Evolutionary conservation across 2,329 filamentous ascomycete species (phyloP).

Genomic region (Fusarium nodosum): DNA sequence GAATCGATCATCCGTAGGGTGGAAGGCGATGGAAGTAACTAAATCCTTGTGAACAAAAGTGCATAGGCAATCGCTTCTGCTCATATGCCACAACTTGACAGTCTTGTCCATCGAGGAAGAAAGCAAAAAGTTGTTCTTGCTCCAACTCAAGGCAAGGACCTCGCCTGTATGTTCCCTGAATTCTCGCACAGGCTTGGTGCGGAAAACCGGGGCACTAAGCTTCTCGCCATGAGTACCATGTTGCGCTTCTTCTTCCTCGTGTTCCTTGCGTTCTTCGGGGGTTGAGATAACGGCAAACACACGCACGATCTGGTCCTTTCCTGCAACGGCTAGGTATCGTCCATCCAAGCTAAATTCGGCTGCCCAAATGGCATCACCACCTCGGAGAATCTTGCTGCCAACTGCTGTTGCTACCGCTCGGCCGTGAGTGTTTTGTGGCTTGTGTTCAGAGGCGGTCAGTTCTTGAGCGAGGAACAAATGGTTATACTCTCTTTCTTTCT

Average conservation of each 20-base stretch:
- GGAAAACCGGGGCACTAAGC: constrained; percentile 91
- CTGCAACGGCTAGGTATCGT: constrained; percentile 90
- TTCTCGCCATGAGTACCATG: constrained; percentile 63
- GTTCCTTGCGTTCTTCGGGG: constrained; percentile 79
- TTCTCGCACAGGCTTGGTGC: constrained; percentile 80
- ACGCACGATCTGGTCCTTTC: constrained; percentile 86
- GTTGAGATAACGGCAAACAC: constrained; percentile 91
- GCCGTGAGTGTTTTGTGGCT: constrained; percentile 48
- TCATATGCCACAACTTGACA: constrained; percentile 93
- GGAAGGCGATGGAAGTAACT: constrained; percentile 94
- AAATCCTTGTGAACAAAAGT: constrained; percentile 96
- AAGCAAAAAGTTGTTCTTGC: constrained; percentile 97
- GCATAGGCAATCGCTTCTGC: constrained; percentile 85
- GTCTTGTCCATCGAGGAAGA: constrained; percentile 99
- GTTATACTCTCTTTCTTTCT: constrained; percentile 85
- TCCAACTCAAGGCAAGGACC: constrained; percentile 94
- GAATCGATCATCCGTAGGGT: constrained; percentile 94
- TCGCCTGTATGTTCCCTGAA: constrained; percentile 88
- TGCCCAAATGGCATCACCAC: constrained; percentile 85
- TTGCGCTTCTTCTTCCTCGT: constrained; percentile 72
- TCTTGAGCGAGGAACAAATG: constrained; percentile 93
- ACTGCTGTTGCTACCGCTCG: constrained; percentile 55
- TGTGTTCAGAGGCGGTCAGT: constrained; percentile 71
- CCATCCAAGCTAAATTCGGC: constrained; percentile 94
- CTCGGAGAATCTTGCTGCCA: constrained; percentile 59